Conservation (phyloP, 2,329 filamentous ascomycete genomes). For the Pestalotiopsis sp. region DNA sequence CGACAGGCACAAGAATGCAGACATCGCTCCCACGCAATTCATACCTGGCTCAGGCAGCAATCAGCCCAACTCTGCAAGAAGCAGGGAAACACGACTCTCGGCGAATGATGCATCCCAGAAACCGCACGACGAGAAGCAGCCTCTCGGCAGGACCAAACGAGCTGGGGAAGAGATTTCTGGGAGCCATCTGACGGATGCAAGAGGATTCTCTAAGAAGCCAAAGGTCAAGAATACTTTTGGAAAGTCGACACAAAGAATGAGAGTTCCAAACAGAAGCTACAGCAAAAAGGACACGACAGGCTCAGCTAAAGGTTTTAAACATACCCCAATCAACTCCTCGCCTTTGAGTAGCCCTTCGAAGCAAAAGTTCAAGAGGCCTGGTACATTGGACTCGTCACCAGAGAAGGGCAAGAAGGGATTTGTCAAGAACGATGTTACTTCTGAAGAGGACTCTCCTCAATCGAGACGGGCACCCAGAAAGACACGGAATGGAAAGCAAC, state of each 20-base stretch:
- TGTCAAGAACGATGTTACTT: background rate
- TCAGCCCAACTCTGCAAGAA: background rate
- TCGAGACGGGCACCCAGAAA: background rate
- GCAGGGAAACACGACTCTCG: background rate
- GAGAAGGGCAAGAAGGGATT: background rate
- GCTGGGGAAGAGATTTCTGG: background rate
- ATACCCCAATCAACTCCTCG: background rate
- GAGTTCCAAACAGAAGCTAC: background rate
- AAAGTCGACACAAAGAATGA: slow-evolving; percentile 16
- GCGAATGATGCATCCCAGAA: background rate
- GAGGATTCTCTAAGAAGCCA: background rate
- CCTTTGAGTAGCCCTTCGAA: background rate
- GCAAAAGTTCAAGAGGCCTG: background rate
- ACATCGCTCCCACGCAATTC: background rate
- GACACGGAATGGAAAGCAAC: background rate
- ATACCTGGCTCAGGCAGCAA: background rate
- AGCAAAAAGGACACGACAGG: background rate
- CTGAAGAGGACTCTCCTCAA: background rate
- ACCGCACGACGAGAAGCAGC: background rate
- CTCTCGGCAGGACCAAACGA: background rate
- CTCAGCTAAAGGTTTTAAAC: background rate
- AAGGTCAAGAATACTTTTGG: slow-evolving; percentile 1
- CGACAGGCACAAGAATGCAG: background rate
- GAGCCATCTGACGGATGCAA: background rate
- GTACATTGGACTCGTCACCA: background rate